These are phyloP conservation scores for Fusarium pininemorale DNA, from an alignment of 2,329 filamentous ascomycete species.

Conservation along the genomic window DNA sequence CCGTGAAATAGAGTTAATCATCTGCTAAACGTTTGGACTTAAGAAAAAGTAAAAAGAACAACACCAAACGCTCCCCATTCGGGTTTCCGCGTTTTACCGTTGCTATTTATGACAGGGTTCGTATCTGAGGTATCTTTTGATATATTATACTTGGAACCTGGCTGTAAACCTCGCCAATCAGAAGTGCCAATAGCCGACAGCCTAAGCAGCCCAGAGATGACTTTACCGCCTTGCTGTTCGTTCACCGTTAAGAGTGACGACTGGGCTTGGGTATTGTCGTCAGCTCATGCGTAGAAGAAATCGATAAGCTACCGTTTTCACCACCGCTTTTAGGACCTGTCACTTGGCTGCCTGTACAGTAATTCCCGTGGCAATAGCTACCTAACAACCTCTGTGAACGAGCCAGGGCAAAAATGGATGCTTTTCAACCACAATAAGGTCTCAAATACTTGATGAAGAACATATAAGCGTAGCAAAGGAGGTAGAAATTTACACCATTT, in stretches of 20 bases:
- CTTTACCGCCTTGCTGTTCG: not conserved
- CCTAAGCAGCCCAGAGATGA: not conserved
- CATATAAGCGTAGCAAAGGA: too few species aligned
- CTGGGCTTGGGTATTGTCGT: not conserved
- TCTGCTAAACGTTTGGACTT: not conserved
- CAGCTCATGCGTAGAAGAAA: not conserved
- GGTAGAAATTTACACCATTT: too few species aligned
- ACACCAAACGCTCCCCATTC: not conserved
- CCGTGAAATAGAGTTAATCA: not conserved
- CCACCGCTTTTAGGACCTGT: not conserved
- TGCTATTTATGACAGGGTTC: not conserved
- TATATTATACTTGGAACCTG: not conserved
- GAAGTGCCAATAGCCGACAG: not conserved
- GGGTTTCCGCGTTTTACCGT: not conserved
- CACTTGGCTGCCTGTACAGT: not conserved
- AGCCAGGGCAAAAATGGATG: too few species aligned
- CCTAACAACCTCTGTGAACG: too few species aligned
- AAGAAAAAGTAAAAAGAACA: not conserved
- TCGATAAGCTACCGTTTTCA: not conserved
- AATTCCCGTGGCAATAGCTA: too few species aligned
- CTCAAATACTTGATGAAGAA: too few species aligned
- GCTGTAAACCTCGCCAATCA: not conserved
- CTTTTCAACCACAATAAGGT: too few species aligned
- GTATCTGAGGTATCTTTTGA: not conserved
- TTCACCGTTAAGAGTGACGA: not conserved